Evolutionary conservation across 768 basidiomycete genomes (phyloP), one percentile per base, ranked within the genome.

Genomic region (Auricularia sp.): DNA sequence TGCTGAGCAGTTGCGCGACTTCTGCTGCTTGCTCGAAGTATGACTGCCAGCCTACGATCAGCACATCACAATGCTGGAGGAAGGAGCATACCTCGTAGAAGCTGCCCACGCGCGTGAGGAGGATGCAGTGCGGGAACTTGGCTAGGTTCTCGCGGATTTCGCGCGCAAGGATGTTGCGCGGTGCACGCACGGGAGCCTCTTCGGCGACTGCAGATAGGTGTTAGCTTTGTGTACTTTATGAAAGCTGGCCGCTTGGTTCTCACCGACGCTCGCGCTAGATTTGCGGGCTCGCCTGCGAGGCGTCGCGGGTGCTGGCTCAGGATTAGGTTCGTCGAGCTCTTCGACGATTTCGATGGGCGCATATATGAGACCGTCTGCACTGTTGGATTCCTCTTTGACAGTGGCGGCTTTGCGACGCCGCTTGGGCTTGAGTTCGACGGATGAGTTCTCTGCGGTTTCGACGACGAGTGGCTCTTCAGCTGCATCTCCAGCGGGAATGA

Each of bases 21-120:
- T 90, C 86, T 14, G 78, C 75, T 7, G 94, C 93, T 80, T 95
- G 95, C 47, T 91, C 88, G 69, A 96, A 98, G 73, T 97, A 97
- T 0, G 95, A 95, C 94, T 98, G 44, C 63, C 3, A 54, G 63
- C 29, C 14, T 29, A 64, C 14, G 14, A 16, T 61, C 21, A 29
- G 29, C 29, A 29, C 39, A 16, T 39, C n/a, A 34, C 3, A 59
- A 2, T 6, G 23, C 77, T 47, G 47, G 47, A 12, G 6, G 47
- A 18, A 6, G 16, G 11, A 10, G 14, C 56, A 33, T 10, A 92
- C 95, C 83, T 98, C 95, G 71, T 96, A 98, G 74, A 98, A 98
- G 70, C 93, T 88, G 14, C 95, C 95, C 11, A 98, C 93, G 62
- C 92, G 84, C 7, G 94, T 98, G 18, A 98, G 81, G 33, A 98